phyloP scores from a whole-genome alignment of 75 land plant species.

The Cupressus sempervirens region DNA sequence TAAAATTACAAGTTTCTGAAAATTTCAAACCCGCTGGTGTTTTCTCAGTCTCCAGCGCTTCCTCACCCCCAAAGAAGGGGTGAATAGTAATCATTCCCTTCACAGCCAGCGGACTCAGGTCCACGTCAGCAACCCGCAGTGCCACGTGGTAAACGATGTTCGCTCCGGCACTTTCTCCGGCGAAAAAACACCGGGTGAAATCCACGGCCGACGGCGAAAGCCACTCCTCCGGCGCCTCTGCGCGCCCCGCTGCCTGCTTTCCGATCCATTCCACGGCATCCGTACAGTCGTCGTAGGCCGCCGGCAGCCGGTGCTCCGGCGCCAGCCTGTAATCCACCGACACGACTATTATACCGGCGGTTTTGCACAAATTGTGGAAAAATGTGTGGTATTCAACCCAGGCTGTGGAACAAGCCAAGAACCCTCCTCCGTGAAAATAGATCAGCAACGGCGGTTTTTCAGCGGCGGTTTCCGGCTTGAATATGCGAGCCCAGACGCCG shows the following conservation, averaged over 20 bases:
- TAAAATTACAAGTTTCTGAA: neutral
- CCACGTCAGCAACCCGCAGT: conserved; percentile 18
- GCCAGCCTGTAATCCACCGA: conserved; percentile 16
- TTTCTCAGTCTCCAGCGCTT: conserved; percentile 42
- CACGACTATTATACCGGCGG: neutral
- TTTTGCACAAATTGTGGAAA: neutral
- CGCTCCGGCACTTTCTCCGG: conserved; percentile 89
- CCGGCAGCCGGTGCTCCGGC: conserved; percentile 22
- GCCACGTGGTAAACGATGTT: conserved; percentile 75
- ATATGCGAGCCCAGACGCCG: conserved; percentile 13
- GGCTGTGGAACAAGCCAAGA: neutral
- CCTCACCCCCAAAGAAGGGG: conserved; percentile 40
- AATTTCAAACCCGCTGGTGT: neutral
- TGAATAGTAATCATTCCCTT: conserved; percentile 16
- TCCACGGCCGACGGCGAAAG: conserved; percentile 40
- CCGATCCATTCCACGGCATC: conserved; percentile 20
- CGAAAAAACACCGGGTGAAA: conserved; percentile 46
- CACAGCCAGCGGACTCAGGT: neutral
- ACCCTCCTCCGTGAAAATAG: conserved; percentile 13
- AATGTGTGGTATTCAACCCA: neutral
- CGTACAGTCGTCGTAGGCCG: conserved; percentile 28
- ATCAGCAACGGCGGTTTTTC: neutral
- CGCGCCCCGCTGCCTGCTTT: neutral
- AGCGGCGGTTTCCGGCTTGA: neutral
- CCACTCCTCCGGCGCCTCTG: conserved; percentile 25